These are phyloP conservation scores for Chenopodium berlandieri DNA, from an alignment of 148 eudicot species.

Conservation along the genomic window DNA sequence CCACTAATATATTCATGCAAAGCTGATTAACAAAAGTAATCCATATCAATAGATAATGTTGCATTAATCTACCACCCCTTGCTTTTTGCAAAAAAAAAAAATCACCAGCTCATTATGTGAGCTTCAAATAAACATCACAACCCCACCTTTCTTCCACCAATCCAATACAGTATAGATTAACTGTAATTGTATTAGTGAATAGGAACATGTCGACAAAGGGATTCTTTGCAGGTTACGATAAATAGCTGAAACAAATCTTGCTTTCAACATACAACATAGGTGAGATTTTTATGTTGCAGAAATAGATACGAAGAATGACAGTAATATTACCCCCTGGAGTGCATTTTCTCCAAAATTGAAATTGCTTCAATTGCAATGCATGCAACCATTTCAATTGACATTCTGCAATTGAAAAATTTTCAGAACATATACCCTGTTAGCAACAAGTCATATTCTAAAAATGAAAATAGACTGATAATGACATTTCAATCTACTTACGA, in stretches of 20 bases:
- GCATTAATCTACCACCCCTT: not conserved
- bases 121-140: not conserved
- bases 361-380: slow-evolving; percentile 95
- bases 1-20: not conserved
- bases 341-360: slow-evolving; percentile 87
- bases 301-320: not conserved
- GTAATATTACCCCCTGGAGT: slow-evolving; percentile 70
- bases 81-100: not conserved
- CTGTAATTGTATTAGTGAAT: not conserved
- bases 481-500: slow-evolving; percentile 41
- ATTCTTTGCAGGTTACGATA: not conserved
- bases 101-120: not conserved
- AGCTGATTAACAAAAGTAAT: too few species aligned
- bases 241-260: not conserved
- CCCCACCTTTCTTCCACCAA: not conserved
- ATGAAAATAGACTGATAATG: not conserved
- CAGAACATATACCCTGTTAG: not conserved
- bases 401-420: slow-evolving; percentile 39
- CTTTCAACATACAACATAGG: not conserved
- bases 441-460: not conserved
- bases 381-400: slow-evolving; percentile 93
- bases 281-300: not conserved
- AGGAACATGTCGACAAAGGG: not conserved
- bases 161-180: not conserved
- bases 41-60: not conserved